Percentiles rank a stretch among this genome's conserved stretches.
Conservation (phyloP, 495 filamentous ascomycete species). For the Aspergillus nanangensis region DNA sequence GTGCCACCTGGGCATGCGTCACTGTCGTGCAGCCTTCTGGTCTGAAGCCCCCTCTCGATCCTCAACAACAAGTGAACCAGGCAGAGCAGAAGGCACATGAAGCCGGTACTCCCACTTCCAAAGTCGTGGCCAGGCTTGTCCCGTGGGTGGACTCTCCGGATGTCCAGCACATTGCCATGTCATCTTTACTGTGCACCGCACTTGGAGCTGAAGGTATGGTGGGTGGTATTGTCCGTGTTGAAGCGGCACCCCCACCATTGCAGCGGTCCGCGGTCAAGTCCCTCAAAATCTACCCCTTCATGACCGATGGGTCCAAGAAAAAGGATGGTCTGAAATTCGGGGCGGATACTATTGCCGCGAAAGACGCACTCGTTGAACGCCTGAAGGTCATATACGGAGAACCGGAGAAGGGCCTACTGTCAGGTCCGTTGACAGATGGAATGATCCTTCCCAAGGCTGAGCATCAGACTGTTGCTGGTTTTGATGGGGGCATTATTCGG, state of each 20-base stretch:
- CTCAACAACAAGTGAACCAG: conserved; percentile 64
- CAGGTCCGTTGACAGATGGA: conserved; percentile 85
- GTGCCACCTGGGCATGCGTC: conserved; percentile 66
- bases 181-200: conserved; percentile 65
- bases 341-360: conserved; percentile 72
- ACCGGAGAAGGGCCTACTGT: conserved; percentile 54
- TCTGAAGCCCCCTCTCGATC: conserved; percentile 69
- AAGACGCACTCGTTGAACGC: conserved; percentile 58
- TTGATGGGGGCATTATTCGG: conserved; percentile 67
- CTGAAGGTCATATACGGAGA: conserved; percentile 44
- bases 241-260: conserved; percentile 61
- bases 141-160: conserved; percentile 87
- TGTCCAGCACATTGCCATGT: conserved; percentile 70
- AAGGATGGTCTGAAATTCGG: conserved; percentile 78
- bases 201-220: conserved; percentile 69
- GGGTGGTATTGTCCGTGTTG: conserved; percentile 82
- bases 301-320: conserved; percentile 44
- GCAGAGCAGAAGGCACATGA: conserved; percentile 51
- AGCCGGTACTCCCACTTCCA: conserved; percentile 57
- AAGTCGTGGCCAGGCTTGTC: conserved; percentile 68
- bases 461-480: conserved; percentile 34
- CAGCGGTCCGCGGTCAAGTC: conserved; percentile 47
- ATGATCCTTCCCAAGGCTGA: conserved; percentile 58
- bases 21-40: conserved; percentile 77
- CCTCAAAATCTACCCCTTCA: conserved; percentile 78